Evolutionary conservation across 768 basidiomycete species (phyloP).

Genomic region (Boletus speciosus): DNA sequence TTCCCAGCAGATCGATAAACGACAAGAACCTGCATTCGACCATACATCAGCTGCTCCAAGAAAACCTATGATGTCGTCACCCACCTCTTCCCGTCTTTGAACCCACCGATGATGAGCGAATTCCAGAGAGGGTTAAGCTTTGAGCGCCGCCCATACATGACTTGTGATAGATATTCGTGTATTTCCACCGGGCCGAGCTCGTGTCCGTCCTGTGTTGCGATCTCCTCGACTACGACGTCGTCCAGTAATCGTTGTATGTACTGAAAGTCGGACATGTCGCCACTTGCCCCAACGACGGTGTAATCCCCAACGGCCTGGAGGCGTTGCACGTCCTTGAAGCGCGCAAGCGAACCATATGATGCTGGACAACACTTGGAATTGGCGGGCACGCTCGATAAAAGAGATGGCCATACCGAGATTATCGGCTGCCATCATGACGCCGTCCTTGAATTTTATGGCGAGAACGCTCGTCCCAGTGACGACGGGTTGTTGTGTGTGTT

Average conservation of each 20-base stretch:
- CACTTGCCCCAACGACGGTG: constrained; percentile 88
- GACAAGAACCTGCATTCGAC: constrained; percentile 71
- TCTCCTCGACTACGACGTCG: constrained; percentile 72
- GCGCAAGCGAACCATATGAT: constrained; percentile 95
- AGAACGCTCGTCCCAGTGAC: constrained; percentile 97
- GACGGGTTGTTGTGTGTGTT: constrained; percentile 89
- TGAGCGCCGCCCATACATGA: constrained; percentile 85
- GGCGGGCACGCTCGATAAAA: not conserved
- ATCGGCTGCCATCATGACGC: constrained; percentile 98
- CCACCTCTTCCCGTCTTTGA: constrained; percentile 79
- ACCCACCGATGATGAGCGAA: constrained; percentile 85
- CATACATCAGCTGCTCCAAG: not conserved
- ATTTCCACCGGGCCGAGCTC: constrained; percentile 82
- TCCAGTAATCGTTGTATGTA: constrained; percentile 82
- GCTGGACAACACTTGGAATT: constrained; percentile 42
- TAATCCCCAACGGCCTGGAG: constrained; percentile 78
- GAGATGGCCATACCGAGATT: constrained; percentile 68
- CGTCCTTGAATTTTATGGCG: constrained; percentile 92
- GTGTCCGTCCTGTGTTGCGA: constrained; percentile 79
- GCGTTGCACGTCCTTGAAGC: constrained; percentile 92
- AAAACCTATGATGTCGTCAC: constrained; percentile 14
- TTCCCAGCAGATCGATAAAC: constrained; percentile 94
- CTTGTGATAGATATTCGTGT: constrained; percentile 85
- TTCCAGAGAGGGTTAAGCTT: constrained; percentile 98
- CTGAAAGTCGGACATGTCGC: constrained; percentile 98